These are phyloP conservation scores for Candida tropicalis DNA, from an alignment of 1,139 yeast species.

Conservation along the genomic window DNA sequence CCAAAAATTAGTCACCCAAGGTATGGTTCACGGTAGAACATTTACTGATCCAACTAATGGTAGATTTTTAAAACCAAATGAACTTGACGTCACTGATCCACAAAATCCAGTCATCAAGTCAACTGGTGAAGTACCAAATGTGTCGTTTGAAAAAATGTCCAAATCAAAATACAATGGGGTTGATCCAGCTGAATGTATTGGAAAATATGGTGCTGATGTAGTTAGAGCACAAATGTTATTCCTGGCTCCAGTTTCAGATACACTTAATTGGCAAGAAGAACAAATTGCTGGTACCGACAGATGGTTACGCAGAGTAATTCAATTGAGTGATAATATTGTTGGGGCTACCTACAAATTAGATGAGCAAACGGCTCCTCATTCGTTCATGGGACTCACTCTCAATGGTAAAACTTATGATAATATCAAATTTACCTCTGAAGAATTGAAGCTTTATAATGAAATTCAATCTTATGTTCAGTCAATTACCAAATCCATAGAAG, in stretches of 20 bases:
- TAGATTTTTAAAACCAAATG: conserved; percentile 75
- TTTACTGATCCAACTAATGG: conserved; percentile 72
- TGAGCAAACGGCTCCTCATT: neutral
- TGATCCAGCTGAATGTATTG: conserved; percentile 79
- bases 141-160: conserved; percentile 90
- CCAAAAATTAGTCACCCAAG: conserved; percentile 80
- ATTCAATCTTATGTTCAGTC: conserved; percentile 51
- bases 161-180: conserved; percentile 94
- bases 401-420: conserved; percentile 21
- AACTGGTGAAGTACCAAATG: conserved; percentile 53
- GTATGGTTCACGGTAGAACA: conserved; percentile 97
- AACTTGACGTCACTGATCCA: conserved; percentile 45
- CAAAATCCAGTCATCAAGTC: conserved; percentile 47
- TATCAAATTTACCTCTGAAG: conserved; percentile 40
- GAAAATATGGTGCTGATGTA: conserved; percentile 89
- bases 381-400: conserved; percentile 21
- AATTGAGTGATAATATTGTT: conserved; percentile 31
- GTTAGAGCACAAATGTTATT: conserved; percentile 92
- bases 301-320: conserved; percentile 71
- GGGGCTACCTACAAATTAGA: neutral
- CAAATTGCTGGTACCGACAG: conserved; percentile 86
- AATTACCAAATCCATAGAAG: conserved; percentile 61
- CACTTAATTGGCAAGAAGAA: conserved; percentile 85
- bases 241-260: conserved; percentile 86
- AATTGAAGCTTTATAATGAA: conserved; percentile 59